Percentiles rank a stretch among this genome's conserved stretches.
Evolutionary conservation across 139 green algal genomes (phyloP).

Genomic region (Asterochloris sp.): DNA sequence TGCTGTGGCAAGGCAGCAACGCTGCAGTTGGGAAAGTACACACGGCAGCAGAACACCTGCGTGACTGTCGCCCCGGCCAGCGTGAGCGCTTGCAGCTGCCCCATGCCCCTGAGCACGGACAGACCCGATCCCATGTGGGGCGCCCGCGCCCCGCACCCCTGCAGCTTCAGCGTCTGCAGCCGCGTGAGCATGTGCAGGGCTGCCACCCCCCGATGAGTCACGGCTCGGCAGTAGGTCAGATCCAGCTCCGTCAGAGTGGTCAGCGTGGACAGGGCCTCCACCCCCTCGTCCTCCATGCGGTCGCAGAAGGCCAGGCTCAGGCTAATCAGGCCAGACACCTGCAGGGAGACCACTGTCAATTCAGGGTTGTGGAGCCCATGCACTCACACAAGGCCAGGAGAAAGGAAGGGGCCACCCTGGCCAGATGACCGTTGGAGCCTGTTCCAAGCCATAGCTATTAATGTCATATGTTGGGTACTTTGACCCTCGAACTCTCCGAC

Average conservation of each 20-base stretch:
- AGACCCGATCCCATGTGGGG: background rate
- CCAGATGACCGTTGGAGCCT: no score
- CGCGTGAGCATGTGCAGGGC: background rate
- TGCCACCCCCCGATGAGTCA: background rate
- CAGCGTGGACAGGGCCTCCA: background rate
- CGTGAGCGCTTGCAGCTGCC: background rate
- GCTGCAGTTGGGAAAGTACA: no score
- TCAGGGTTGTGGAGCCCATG: no score
- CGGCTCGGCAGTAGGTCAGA: slow-evolving; percentile 6
- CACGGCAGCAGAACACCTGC: no score
- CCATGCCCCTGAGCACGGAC: background rate
- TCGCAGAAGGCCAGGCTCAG: slow-evolving; percentile 16
- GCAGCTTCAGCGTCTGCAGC: background rate
- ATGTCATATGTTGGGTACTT: no score
- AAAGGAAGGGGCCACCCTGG: no score
- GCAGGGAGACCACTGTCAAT: background rate
- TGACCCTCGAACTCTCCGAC: no score
- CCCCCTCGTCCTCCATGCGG: background rate
- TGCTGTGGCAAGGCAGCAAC: no score
- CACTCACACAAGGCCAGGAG: no score
- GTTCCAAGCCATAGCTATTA: no score
- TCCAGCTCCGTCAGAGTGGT: slow-evolving; percentile 5
- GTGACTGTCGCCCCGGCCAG: no score
- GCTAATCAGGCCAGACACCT: background rate
- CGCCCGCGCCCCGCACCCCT: background rate